Base-by-base conservation (phyloP, 2,329 filamentous ascomycete genomes). In the Coniella lustricola region DNA sequence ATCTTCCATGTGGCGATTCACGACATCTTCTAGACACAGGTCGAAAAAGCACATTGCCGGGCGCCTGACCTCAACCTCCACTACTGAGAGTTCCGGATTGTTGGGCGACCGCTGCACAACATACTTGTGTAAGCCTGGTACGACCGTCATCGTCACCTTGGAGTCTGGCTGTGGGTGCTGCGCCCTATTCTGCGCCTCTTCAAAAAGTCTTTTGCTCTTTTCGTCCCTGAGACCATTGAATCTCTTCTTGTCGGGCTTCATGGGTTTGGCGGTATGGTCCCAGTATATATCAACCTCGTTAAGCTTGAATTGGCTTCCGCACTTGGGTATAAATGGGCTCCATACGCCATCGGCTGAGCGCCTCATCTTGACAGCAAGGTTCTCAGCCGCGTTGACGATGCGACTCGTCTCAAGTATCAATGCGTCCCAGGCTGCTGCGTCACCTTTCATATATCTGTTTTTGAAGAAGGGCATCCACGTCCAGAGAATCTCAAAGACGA, bases 21-120 rank as follows among this genome's bases (percentile, higher is more conserved):
- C 25, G 10, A 29, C 25, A 29, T 29, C 25, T 10, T 29, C 25
- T 10, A 41, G 4, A 9, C n/a, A 18, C 22, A 47, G 20, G 10
- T 47, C 44, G 9, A 47, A 22, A 12, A 47, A 35, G 17, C 44
- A 47, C 44, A 25, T 47, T 29, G 44, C 44, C 17, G 14, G 39
- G 18, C 38, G 22, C 29, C 36, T 39, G 4, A 41, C n/a, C 20
- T 14, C 29, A 13, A 34, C 25, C 9, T 9, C 17, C 10, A 41
- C 29, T n/a, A 17, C 17, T 3, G 44, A 34, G 1, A 34, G 18
- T 2, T 8, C 18, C n/a, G 14, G 31, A 14, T 40, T 32, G 8
- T 34, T 10, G 4, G 14, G 22, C 3, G 22, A 41, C 3, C 22
- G 38, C n/a, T 8, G 3, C 4, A 18, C 17, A 13, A n/a, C 17